Conservation (phyloP, 2,329 filamentous ascomycete genomes). For the Trichothecium sympodiale region DNA sequence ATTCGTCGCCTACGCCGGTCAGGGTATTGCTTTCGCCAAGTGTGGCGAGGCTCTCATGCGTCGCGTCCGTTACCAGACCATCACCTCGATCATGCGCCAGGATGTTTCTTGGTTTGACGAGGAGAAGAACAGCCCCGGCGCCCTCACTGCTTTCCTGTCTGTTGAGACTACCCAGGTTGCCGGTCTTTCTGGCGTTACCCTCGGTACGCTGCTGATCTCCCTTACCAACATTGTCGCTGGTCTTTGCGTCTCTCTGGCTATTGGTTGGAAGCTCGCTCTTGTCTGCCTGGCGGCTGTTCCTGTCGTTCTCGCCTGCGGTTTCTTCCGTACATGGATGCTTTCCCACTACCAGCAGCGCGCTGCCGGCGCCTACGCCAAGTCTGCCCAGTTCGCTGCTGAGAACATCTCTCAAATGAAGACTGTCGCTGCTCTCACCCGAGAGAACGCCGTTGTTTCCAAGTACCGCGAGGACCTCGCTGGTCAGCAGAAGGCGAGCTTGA, state of each 20-base stretch:
- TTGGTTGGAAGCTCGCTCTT: conserved; percentile 81
- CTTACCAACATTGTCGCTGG: conserved; percentile 68
- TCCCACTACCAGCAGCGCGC: conserved; percentile 68
- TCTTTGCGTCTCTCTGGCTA: conserved; percentile 55
- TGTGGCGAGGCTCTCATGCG: conserved; percentile 79
- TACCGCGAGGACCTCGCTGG: conserved; percentile 57
- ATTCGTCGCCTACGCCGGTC: conserved; percentile 54
- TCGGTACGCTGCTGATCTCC: conserved; percentile 78
- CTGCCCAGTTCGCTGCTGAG: conserved; percentile 82
- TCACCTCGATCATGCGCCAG: conserved; percentile 81
- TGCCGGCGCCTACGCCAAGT: conserved; percentile 68
- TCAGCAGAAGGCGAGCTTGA: conserved; percentile 58
- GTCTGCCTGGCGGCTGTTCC: conserved; percentile 74
- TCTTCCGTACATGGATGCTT: conserved; percentile 77
- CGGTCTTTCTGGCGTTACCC: conserved; percentile 75
- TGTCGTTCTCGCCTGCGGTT: conserved; percentile 65
- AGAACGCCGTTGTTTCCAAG: conserved; percentile 63
- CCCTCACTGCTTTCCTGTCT: conserved; percentile 78
- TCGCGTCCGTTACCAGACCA: conserved; percentile 70
- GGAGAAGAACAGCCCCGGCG: conserved; percentile 80
- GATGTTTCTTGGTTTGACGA: conserved; percentile 87
- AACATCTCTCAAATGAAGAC: conserved; percentile 90
- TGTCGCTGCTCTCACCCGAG: conserved; percentile 80
- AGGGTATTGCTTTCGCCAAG: conserved; percentile 71
- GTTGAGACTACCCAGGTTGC: conserved; percentile 84